Percentiles rank a stretch among this genome's conserved stretches.
phyloP scores from a whole-genome alignment of 176 grass and related monocot genomes.

The Oryza meridionalis region DNA sequence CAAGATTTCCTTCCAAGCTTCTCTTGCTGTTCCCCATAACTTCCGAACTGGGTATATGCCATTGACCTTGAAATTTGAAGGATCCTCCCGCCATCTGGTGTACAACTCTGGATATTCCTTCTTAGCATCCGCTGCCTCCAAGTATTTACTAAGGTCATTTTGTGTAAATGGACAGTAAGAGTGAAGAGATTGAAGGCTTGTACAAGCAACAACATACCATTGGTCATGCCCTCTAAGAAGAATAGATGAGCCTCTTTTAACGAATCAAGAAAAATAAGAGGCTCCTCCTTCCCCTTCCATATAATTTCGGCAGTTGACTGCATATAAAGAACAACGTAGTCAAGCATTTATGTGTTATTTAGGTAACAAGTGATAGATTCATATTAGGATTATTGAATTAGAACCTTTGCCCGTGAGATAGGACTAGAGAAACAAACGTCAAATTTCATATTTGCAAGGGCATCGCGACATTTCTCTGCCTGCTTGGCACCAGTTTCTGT shows the following conservation, averaged over 20 bases:
- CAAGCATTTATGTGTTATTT: neutral
- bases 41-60: conserved; percentile 70
- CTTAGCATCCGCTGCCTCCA: conserved; percentile 92
- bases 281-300: conserved; percentile 64
- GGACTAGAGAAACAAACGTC: conserved; percentile 81
- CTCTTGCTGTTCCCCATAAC: conserved; percentile 66
- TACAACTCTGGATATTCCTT: conserved; percentile 77
- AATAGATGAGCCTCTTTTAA: conserved; percentile 82
- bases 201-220: conserved; percentile 56
- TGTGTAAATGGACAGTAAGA: conserved; percentile 6
- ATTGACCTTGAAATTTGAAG: conserved; percentile 76
- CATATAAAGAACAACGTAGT: neutral
- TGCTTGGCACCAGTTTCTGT: conserved; percentile 67
- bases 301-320: conserved; percentile 78
- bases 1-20: conserved; percentile 85
- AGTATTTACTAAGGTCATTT: conserved; percentile 43
- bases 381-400: neutral
- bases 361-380: neutral
- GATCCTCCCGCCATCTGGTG: conserved; percentile 80
- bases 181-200: neutral
- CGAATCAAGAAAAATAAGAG: conserved; percentile 82
- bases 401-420: conserved; percentile 85
- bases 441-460: conserved; percentile 66
- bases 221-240: conserved; percentile 88
- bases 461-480: conserved; percentile 73